Percentiles rank a stretch among this genome's conserved stretches.
These are phyloP conservation scores for Hymenoscyphus fraxineus DNA, from an alignment of 2,329 filamentous ascomycete species.

Conservation along the genomic window DNA sequence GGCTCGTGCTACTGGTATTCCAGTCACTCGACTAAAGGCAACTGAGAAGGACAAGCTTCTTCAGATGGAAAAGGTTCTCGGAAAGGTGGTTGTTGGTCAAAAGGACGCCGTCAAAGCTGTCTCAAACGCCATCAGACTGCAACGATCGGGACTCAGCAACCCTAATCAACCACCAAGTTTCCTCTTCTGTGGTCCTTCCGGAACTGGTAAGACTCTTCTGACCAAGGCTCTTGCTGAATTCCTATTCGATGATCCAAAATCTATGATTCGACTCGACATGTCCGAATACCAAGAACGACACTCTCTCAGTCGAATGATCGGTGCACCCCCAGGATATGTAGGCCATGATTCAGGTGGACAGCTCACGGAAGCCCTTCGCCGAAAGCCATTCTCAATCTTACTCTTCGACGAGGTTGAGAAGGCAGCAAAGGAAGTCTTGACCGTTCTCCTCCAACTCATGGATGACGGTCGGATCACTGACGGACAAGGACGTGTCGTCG, in stretches of 20 bases:
- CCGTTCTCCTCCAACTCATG: conserved; percentile 98
- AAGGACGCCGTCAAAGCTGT: conserved; percentile 90
- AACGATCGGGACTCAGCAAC: conserved; percentile 90
- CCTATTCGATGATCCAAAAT: conserved; percentile 92
- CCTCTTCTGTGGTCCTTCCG: conserved; percentile 96
- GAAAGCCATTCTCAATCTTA: conserved; percentile 94
- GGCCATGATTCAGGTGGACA: conserved; percentile 95
- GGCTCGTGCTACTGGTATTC: conserved; percentile 95
- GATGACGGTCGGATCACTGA: conserved; percentile 98
- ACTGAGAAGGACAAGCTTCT: conserved; percentile 98
- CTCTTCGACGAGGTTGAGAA: conserved; percentile 99
- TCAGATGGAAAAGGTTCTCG: conserved; percentile 86
- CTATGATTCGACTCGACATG: conserved; percentile 99
- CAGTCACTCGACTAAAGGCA: conserved; percentile 88
- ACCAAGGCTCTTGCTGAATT: conserved; percentile 98
- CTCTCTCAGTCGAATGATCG: conserved; percentile 94
- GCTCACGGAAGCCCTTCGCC: conserved; percentile 88
- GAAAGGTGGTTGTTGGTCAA: conserved; percentile 85
- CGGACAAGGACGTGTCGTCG: conserved; percentile 89
- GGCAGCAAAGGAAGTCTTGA: conserved; percentile 94
- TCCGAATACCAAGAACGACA: conserved; percentile 98
- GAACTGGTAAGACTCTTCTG: conserved; percentile 95
- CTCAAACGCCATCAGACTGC: conserved; percentile 91
- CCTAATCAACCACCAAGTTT: conserved; percentile 97
- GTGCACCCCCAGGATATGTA: conserved; percentile 93